Evolutionary conservation across 164 flowering plant species (phyloP).

Genomic region (Magnolia kwangsiensis): DNA sequence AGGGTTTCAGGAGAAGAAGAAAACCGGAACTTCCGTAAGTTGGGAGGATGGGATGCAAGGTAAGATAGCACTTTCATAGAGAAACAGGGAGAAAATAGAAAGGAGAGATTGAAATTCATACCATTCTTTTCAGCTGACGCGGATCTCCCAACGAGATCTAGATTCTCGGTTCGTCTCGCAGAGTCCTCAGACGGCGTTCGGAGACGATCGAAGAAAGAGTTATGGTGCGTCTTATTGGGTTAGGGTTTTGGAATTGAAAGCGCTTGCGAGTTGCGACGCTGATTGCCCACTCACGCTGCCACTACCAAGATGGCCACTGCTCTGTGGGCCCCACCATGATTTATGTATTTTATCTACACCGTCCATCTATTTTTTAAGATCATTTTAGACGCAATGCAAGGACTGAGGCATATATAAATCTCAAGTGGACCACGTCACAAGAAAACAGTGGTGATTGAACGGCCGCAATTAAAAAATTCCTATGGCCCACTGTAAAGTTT

Average conservation of each 20-base stretch:
- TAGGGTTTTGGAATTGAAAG: neutral
- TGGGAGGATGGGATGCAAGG: no score
- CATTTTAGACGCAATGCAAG: no score
- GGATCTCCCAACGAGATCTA: neutral
- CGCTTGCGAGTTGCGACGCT: neutral
- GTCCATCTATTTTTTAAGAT: no score
- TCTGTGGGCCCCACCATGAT: no score
- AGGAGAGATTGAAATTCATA: neutral
- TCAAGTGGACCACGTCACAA: no score
- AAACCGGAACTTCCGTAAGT: no score
- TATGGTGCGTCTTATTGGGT: neutral
- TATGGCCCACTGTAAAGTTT: no score
- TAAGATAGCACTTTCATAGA: neutral
- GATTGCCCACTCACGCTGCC: neutral
- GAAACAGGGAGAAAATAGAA: neutral
- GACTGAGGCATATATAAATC: no score
- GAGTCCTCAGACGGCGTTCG: neutral
- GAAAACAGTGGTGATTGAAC: no score
- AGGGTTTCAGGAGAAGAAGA: neutral
- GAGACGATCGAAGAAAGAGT: neutral
- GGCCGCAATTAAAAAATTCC: no score
- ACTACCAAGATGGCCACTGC: no score
- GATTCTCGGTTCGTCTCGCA: neutral
- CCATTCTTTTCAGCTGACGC: neutral
- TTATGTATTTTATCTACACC: no score